Evolutionary conservation across 345 rosid genomes (phyloP).

Genomic region (Brassica incana): DNA sequence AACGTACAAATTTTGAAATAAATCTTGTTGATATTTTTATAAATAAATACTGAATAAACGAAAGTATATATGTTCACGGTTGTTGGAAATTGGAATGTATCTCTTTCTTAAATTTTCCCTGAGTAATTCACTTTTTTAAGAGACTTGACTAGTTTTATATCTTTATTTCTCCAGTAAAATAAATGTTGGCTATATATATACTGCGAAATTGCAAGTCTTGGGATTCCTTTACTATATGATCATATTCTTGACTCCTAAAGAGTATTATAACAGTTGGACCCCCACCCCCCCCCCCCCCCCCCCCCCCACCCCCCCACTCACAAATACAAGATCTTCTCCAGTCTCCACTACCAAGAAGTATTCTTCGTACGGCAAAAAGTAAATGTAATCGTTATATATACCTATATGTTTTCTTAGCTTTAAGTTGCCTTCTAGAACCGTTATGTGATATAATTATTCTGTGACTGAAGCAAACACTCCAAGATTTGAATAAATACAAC

Average conservation of each 20-base stretch:
- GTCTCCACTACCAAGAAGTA: conserved; percentile 28
- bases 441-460: background rate
- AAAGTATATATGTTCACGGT: background rate
- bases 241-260: conserved; percentile 25
- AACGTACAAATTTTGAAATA: conserved; percentile 5
- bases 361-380: conserved; percentile 18
- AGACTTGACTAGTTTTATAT: background rate
- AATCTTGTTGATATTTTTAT: background rate
- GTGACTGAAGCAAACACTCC: background rate
- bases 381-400: conserved; percentile 19
- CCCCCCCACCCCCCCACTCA: background rate
- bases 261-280: conserved; percentile 4
- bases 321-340: conserved; percentile 32
- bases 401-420: background rate
- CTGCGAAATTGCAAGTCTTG: background rate
- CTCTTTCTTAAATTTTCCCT: background rate
- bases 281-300: no score
- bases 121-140: background rate
- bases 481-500: background rate
- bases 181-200: conserved; percentile 5
- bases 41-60: background rate
- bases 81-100: conserved; percentile 25
- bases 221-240: conserved; percentile 15
- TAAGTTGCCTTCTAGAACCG: conserved; percentile 9
- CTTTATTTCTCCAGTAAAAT: background rate